Evolutionary conservation across 208 protist species (phyloP), one percentile per base, ranked within the genome.

Genomic region (Borovskyia barvae): DNA sequence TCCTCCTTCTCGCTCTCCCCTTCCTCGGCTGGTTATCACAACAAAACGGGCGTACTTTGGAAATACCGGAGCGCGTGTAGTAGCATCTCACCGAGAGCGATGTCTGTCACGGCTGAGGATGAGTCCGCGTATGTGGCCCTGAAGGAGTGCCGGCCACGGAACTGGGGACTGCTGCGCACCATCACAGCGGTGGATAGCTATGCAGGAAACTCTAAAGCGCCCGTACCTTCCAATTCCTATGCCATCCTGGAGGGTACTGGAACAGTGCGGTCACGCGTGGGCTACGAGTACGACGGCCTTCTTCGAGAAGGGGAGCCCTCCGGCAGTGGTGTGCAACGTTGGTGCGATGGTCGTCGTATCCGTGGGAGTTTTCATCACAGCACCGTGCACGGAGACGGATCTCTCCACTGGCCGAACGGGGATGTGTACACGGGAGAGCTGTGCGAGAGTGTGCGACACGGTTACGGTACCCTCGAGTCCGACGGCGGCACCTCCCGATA

Each of bases 381-480:
- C 49, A 59, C 37, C 22, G 66, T 74, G 19, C 48, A 49, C n/a
- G 85, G 72, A 29, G 25, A 15, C 5, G 65, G 66, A 35, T 32
- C 19, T 14, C 68, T 94, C 45, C 60, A 45, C 15, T 93, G 85
- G 82, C 55, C 81, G 2, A 90, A 77, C 48, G 80, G 82, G 3
- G 84, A 90, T 45, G 17, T 30, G 17, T 94, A 95, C 61, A 53
- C 59, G 17, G 87, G 87, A 2, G 57, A 82, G 4, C 63, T 94
- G 11, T 35, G 69, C 19, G 66, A 87, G 41, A 80, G 80, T 29
- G 74, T 92, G 20, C 77, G 85, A 36, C 75, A 97, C 60, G 93
- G 93, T 19, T n/a, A 50, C 42, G 93, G 94, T 19, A 75, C 45
- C 25, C 61, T 94, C 3, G 68, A 59, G 11, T 81, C 85, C 1